Base-by-base conservation (phyloP, 768 basidiomycete species). In the Mycena floridula region DNA sequence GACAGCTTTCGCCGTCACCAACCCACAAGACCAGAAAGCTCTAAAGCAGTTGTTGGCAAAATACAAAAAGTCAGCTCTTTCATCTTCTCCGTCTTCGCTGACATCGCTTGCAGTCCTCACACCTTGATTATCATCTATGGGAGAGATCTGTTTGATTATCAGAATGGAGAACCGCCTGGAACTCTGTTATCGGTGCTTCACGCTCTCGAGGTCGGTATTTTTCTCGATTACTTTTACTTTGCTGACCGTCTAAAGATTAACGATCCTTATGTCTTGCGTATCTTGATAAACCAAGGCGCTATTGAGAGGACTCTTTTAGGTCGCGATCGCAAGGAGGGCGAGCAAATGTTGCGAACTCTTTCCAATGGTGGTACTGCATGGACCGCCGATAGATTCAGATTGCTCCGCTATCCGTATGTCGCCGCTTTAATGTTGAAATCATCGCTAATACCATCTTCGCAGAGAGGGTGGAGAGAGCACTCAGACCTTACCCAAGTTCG, bases 121-220 rank as follows among this genome's bases (percentile, higher is more conserved):
- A 65, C 60, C 20, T 64, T 63, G 5, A 79, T 92, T 47, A 72
- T 88, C 52, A 79, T 85, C 42, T 73, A 77, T 18, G 72, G 77
- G 46, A 80, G 73, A 28, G 91, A 94, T 54, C 51, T 88, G 30
- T 97, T 96, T 58, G 89, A 96, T 56, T 94, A 77, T 53, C 70
- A 71, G 27, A 47, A 52, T 1, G 92, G 92, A 22, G 91, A 95
- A 56, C 83, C 86, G 8, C 73, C 76, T 2, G 56, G 57, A n/a
- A 47, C 73, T 20, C 72, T 82, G 42, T 66, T 79, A 3, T 97
- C 94, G 5, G 76, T 94, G 21, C 70, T 95, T 21, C 83, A 91
- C 21, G 85, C 84, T 15, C 73, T 97, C 7, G 80, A 86, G 22
- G 95, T 92, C 50, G 6, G 77, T 23, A 26, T 50, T 30, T 37